These are phyloP conservation scores for Hypericum androsaemum DNA, from an alignment of 345 rosid genomes.

Conservation along the genomic window DNA sequence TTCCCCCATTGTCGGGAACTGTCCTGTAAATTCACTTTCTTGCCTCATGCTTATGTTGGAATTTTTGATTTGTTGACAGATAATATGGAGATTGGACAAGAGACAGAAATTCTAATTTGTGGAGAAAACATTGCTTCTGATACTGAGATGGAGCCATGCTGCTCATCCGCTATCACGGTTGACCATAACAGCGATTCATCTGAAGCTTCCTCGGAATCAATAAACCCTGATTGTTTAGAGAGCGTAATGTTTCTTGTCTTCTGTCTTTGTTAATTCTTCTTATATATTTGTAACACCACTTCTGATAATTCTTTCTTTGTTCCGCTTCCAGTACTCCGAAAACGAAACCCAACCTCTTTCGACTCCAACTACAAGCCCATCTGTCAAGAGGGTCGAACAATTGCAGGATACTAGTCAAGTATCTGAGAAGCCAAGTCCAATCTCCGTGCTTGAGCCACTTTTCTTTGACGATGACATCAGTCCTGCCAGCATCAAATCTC, in stretches of 20 bases:
- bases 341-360: too few species aligned
- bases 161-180: background rate
- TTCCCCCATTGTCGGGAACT: background rate
- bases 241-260: background rate
- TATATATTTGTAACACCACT: background rate
- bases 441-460: conserved; percentile 1
- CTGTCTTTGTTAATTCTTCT: background rate
- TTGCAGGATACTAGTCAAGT: background rate
- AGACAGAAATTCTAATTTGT: background rate
- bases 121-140: background rate
- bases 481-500: background rate
- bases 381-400: background rate
- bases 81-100: background rate
- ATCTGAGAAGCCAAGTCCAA: background rate
- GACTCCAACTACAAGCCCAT: background rate
- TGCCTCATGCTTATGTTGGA: background rate
- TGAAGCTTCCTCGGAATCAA: background rate
- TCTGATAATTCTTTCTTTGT: background rate
- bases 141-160: background rate
- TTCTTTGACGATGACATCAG: conserved; percentile 1
- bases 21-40: background rate
- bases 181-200: background rate
- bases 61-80: background rate
- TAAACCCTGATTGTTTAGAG: background rate
- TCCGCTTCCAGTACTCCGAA: background rate